Evolutionary conservation across 148 eudicot species (phyloP).

Genomic region (Cornus suecica): DNA sequence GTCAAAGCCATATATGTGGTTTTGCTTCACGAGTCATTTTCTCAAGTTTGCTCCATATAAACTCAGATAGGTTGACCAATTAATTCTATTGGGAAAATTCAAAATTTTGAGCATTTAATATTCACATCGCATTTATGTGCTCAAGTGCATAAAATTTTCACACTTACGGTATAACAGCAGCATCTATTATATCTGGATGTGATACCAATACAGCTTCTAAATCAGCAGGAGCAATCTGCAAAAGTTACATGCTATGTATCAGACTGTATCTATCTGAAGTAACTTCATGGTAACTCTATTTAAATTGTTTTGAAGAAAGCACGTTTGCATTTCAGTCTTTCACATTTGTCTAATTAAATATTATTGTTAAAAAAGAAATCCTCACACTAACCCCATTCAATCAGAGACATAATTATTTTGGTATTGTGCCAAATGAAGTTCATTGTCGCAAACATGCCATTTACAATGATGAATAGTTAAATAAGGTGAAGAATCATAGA

Average conservation of each 20-base stretch:
- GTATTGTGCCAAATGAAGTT: not conserved
- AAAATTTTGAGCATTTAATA: not conserved
- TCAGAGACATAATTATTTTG: not conserved
- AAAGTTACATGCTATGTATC: not conserved
- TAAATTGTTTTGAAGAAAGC: not conserved
- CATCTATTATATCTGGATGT: constrained; percentile 83
- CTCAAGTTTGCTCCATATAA: not conserved
- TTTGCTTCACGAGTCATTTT: not conserved
- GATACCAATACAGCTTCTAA: constrained; percentile 66
- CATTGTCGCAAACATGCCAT: not conserved
- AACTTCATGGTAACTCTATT: not conserved
- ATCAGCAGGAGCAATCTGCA: constrained; percentile 96
- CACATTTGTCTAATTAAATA: not conserved
- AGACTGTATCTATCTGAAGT: not conserved
- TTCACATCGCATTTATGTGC: not conserved
- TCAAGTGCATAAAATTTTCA: constrained; percentile 1
- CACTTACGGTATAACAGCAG: constrained; percentile 74
- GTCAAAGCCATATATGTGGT: too few relatives aligned
- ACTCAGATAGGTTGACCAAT: not conserved
- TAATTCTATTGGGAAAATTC: not conserved
- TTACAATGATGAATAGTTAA: not conserved
- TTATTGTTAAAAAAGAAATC: not conserved
- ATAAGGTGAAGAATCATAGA: not conserved
- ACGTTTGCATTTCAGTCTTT: not conserved
- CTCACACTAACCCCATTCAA: not conserved